phyloP scores from a whole-genome alignment of 768 basidiomycete species.

The Boletus edulis region DNA sequence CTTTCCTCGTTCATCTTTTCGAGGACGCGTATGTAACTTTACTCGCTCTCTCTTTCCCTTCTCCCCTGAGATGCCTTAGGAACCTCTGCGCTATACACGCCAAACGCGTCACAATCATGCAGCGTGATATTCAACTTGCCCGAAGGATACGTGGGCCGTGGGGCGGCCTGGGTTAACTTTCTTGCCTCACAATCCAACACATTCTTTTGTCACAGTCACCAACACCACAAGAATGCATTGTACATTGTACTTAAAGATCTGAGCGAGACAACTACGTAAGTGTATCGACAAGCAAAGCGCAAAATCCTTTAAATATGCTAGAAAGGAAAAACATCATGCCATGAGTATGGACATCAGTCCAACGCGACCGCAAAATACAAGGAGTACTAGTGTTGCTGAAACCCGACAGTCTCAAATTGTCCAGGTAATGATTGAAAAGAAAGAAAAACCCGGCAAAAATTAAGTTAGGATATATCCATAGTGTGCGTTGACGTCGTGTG shows the following conservation, averaged over 20 bases:
- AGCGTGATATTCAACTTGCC: conserved; percentile 94
- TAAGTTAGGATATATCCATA: conserved; percentile 26
- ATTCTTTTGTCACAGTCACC: background rate
- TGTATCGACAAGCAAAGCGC: conserved; percentile 11
- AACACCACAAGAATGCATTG: conserved; percentile 19
- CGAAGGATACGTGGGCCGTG: conserved; percentile 91
- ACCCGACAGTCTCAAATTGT: conserved; percentile 15
- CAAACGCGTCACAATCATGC: conserved; percentile 98
- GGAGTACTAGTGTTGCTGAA: conserved; percentile 4
- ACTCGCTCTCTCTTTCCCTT: background rate
- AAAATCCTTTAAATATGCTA: conserved; percentile 11
- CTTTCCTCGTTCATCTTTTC: conserved; percentile 92
- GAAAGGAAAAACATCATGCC: conserved; percentile 7
- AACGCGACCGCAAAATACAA: conserved; percentile 13
- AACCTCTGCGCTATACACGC: conserved; percentile 98
- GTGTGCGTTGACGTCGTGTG: conserved; percentile 10
- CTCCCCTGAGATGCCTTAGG: conserved; percentile 38
- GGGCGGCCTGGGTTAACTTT: conserved; percentile 60
- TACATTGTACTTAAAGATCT: conserved; percentile 29
- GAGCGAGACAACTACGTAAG: conserved; percentile 2
- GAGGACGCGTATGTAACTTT: conserved; percentile 87
- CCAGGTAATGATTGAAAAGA: conserved; percentile 12
- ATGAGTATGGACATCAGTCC: conserved; percentile 15
- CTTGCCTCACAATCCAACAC: background rate
- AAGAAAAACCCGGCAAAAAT: conserved; percentile 2